These are phyloP conservation scores for Ilyonectria robusta DNA, from an alignment of 2,329 filamentous ascomycete genomes.

Conservation along the genomic window DNA sequence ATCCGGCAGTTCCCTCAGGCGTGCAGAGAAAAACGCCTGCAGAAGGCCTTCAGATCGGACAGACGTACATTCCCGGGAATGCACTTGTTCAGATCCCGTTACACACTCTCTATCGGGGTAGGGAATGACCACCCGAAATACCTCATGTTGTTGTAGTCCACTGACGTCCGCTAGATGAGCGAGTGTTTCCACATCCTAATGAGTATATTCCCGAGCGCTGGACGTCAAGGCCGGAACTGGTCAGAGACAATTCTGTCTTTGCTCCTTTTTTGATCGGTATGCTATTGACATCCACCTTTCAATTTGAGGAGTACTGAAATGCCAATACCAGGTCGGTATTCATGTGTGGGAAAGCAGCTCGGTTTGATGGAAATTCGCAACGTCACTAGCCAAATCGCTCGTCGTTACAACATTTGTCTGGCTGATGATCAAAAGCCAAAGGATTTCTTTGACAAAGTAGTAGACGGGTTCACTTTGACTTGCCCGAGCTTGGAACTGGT, in stretches of 20 bases:
- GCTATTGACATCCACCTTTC: not conserved
- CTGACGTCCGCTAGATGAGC: slow-evolving; percentile 27
- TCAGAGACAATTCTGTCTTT: slow-evolving; percentile 49
- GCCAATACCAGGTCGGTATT: slow-evolving; percentile 19
- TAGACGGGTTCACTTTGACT: too few relatives aligned
- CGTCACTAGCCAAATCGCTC: slow-evolving; percentile 18
- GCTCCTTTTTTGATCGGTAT: slow-evolving; percentile 51
- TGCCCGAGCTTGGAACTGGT: too few relatives aligned
- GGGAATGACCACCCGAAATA: slow-evolving; percentile 9
- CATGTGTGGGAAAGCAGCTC: slow-evolving; percentile 32
- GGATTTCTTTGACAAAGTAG: too few relatives aligned
- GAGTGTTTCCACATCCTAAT: slow-evolving; percentile 45
- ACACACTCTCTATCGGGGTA: slow-evolving; percentile 54
- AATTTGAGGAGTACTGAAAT: not conserved
- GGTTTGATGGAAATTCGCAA: slow-evolving; percentile 30
- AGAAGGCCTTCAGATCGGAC: slow-evolving; percentile 48
- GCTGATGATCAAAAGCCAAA: not conserved
- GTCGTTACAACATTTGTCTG: slow-evolving; percentile 14
- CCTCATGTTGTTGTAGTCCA: not conserved
- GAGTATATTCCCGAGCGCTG: slow-evolving; percentile 58
- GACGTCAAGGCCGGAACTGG: slow-evolving; percentile 50
- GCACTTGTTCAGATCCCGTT: slow-evolving; percentile 38
- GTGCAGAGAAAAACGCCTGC: slow-evolving; percentile 54
- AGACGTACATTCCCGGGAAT: slow-evolving; percentile 35
- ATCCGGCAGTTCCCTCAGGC: slow-evolving; percentile 54